Evolutionary conservation across 371 early-diverging fungal genomes (phyloP).

Genomic region (Haplosporangium sp.): DNA sequence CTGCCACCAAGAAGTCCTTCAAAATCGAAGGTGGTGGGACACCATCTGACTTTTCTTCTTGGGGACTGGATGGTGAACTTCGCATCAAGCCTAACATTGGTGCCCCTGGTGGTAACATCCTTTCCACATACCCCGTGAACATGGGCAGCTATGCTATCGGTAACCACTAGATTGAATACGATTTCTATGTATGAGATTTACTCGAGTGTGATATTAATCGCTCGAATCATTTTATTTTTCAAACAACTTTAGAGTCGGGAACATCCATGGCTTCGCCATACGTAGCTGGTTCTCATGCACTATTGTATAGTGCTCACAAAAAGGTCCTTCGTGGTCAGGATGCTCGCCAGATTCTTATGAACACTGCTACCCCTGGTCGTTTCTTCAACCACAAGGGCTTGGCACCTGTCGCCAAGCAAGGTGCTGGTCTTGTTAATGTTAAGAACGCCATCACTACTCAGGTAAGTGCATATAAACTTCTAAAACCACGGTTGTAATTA

Average conservation of each 20-base stretch:
- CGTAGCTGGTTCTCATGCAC: slow-evolving; percentile 68
- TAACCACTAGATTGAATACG: not conserved
- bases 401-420: slow-evolving; percentile 71
- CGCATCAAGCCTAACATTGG: slow-evolving; percentile 78
- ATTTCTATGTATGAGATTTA: not conserved
- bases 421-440: slow-evolving; percentile 77
- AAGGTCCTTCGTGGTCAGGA: slow-evolving; percentile 24
- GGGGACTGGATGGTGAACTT: slow-evolving; percentile 79
- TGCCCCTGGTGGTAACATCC: slow-evolving; percentile 81
- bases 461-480: too few species aligned
- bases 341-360: slow-evolving; percentile 42
- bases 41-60: slow-evolving; percentile 67
- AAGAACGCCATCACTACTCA: slow-evolving; percentile 65
- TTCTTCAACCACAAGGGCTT: slow-evolving; percentile 55
- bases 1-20: slow-evolving; percentile 22
- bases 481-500: too few species aligned
- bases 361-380: slow-evolving; percentile 48
- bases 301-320: slow-evolving; percentile 56
- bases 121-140: slow-evolving; percentile 70
- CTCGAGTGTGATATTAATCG: not conserved
- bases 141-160: slow-evolving; percentile 58
- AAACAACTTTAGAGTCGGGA: slow-evolving; percentile 51
- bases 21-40: slow-evolving; percentile 59
- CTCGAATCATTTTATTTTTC: not conserved
- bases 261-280: slow-evolving; percentile 71